Percentiles rank a stretch among this genome's conserved stretches.
Evolutionary conservation across 2,329 filamentous ascomycete genomes (phyloP).

Genomic region (Penicillium sp.): DNA sequence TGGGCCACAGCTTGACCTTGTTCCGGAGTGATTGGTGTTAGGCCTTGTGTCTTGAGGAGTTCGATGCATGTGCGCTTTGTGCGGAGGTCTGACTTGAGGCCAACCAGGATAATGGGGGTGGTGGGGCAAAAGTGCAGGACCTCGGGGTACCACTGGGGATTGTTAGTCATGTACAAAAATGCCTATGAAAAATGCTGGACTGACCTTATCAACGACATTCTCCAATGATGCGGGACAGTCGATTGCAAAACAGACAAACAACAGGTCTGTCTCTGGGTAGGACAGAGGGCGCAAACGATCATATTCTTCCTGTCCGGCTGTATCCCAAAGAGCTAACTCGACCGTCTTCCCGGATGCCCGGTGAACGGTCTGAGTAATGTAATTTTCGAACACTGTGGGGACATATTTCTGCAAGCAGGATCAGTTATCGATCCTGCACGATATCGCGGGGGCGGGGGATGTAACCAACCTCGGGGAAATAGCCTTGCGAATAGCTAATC

Average conservation of each 20-base stretch:
- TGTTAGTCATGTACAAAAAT: slow-evolving; percentile 5
- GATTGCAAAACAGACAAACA: slow-evolving; percentile 99
- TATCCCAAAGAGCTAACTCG: slow-evolving; percentile 97
- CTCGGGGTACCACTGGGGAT: slow-evolving; percentile 91
- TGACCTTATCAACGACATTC: slow-evolving; percentile 98
- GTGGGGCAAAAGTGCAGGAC: slow-evolving; percentile 98
- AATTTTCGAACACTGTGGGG: slow-evolving; percentile 98
- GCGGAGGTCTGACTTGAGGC: slow-evolving; percentile 94
- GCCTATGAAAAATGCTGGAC: slow-evolving; percentile 14
- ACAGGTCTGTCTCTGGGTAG: slow-evolving; percentile 95
- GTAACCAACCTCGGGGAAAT: slow-evolving; percentile 86
- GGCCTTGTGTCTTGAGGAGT: slow-evolving; percentile 94
- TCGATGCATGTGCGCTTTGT: slow-evolving; percentile 96
- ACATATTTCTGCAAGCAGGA: slow-evolving; percentile 81
- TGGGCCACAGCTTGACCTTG: slow-evolving; percentile 85
- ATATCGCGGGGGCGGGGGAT: background rate
- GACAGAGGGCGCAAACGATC: slow-evolving; percentile 92
- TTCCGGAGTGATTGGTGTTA: slow-evolving; percentile 89
- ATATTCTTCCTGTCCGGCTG: slow-evolving; percentile 97
- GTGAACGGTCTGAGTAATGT: slow-evolving; percentile 96
- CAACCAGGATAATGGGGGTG: slow-evolving; percentile 91
- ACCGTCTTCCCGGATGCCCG: slow-evolving; percentile 86
- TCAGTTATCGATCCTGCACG: background rate
- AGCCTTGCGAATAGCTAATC: slow-evolving; percentile 98
- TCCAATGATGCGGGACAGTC: slow-evolving; percentile 98